Evolutionary conservation across 805 yeast genomes (phyloP).

Genomic region (Candida parachauliodes): DNA sequence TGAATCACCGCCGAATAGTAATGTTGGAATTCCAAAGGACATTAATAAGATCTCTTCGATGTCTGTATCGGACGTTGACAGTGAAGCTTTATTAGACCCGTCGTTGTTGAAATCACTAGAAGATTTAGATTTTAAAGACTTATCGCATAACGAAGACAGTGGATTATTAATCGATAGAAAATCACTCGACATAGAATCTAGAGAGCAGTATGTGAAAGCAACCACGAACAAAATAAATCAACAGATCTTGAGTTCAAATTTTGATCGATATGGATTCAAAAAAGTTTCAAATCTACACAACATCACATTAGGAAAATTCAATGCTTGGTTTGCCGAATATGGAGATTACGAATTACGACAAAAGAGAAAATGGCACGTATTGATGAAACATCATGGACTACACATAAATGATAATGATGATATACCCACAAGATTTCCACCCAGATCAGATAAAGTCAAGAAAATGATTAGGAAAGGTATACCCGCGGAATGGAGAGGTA

Average conservation of each 20-base stretch:
- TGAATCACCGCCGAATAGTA: constrained; percentile 8
- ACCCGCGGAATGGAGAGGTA: constrained; percentile 97
- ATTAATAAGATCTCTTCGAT: not conserved
- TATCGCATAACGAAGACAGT: constrained; percentile 1
- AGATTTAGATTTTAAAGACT: constrained; percentile 7
- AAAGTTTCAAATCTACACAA: constrained; percentile 50
- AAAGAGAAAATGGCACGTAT: constrained; percentile 69
- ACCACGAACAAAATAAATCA: constrained; percentile 7
- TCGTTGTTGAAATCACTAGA: constrained; percentile 7
- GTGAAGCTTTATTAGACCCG: constrained; percentile 4
- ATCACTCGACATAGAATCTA: not conserved
- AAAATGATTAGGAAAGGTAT: constrained; percentile 86
- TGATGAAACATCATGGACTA: constrained; percentile 69
- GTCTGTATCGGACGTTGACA: constrained; percentile 4
- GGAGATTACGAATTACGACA: constrained; percentile 59
- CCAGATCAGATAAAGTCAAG: constrained; percentile 72
- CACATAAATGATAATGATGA: constrained; percentile 14
- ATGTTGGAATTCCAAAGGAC: not conserved
- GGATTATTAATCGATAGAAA: constrained; percentile 1
- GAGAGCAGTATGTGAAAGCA: constrained; percentile 6
- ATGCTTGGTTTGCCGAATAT: constrained; percentile 74
- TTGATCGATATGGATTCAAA: constrained; percentile 85
- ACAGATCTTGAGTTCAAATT: constrained; percentile 16
- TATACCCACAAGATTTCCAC: constrained; percentile 66
- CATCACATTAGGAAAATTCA: constrained; percentile 54